A percentile compares a stretch with the other conserved stretches of the same genome.
phyloP scores from a whole-genome alignment of 2,329 filamentous ascomycete species.

The Nigrospora osmanthi region DNA sequence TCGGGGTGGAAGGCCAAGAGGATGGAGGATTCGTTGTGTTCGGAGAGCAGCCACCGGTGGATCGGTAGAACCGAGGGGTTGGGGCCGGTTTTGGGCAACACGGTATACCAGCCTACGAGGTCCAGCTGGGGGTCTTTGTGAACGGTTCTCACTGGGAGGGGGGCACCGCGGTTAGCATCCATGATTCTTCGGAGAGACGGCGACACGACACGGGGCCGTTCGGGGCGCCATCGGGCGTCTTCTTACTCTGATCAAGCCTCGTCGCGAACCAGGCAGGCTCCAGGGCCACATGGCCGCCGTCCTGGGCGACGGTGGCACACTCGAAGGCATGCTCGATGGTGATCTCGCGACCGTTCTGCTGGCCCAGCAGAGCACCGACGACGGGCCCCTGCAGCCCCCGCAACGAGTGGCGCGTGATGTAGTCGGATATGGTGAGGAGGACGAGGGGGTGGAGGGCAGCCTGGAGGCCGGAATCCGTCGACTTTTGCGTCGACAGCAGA shows the following conservation, averaged over 20 bases:
- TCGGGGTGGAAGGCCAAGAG: constrained; percentile 80
- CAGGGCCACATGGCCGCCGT: constrained; percentile 54
- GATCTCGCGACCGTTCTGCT: constrained; percentile 83
- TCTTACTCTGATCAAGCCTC: constrained; percentile 77
- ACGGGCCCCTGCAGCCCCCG: constrained; percentile 69
- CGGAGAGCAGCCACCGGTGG: constrained; percentile 66
- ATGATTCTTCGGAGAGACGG: neutral
- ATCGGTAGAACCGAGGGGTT: constrained; percentile 60
- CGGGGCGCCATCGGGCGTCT: neutral
- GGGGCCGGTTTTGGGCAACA: constrained; percentile 67
- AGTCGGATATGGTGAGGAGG: constrained; percentile 92
- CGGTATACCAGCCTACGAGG: constrained; percentile 87
- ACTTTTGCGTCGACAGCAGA: constrained; percentile 58
- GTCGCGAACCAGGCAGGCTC: constrained; percentile 66
- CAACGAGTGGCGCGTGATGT: constrained; percentile 84
- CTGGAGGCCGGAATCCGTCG: constrained; percentile 66
- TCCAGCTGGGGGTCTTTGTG: constrained; percentile 78
- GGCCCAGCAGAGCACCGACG: constrained; percentile 80
- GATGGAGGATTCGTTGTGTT: constrained; percentile 78
- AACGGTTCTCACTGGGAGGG: constrained; percentile 73
- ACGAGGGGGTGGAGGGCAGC: constrained; percentile 88
- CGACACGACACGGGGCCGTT: too few relatives aligned
- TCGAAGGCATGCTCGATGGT: constrained; percentile 93
- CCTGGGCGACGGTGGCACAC: constrained; percentile 49
- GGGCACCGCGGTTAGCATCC: constrained; percentile 7